A percentile compares a stretch with the other conserved stretches of the same genome.
Conservation (phyloP, 768 basidiomycete species). For the Mycena sanguinolenta region DNA sequence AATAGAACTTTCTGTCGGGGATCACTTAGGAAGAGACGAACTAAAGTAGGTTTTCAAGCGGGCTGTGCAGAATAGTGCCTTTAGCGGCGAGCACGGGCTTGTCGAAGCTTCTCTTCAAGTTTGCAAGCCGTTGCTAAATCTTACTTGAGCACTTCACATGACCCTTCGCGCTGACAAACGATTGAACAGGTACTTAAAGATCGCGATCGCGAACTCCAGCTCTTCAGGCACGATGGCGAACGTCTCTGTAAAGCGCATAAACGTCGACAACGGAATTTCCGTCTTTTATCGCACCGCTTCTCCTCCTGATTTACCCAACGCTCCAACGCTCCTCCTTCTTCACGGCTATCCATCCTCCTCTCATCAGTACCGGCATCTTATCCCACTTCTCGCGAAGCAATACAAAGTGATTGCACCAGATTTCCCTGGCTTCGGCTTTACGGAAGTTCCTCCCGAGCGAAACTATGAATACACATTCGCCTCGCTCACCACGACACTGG, state of each 20-base stretch:
- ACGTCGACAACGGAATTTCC: constrained; percentile 46
- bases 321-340: constrained; percentile 55
- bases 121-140: neutral
- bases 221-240: constrained; percentile 17
- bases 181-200: neutral
- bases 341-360: constrained; percentile 66
- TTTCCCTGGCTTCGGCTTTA: constrained; percentile 64
- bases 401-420: constrained; percentile 63
- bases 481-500: constrained; percentile 52
- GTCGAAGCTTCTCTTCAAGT: neutral
- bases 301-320: constrained; percentile 19
- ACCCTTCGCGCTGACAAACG: neutral
- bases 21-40: too few species aligned
- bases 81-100: neutral
- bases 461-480: constrained; percentile 58
- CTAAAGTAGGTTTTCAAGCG: too few species aligned
- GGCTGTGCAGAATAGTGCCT: too few species aligned
- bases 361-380: constrained; percentile 61
- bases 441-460: constrained; percentile 51
- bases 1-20: too few species aligned
- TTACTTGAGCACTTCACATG: constrained; percentile 3
- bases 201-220: neutral
- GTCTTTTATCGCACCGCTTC: constrained; percentile 61
- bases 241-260: constrained; percentile 41
- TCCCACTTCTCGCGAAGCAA: constrained; percentile 52